Evolutionary conservation across 768 basidiomycete species (phyloP), one percentile per base, ranked within the genome.

Genomic region (Trametes cubensis): DNA sequence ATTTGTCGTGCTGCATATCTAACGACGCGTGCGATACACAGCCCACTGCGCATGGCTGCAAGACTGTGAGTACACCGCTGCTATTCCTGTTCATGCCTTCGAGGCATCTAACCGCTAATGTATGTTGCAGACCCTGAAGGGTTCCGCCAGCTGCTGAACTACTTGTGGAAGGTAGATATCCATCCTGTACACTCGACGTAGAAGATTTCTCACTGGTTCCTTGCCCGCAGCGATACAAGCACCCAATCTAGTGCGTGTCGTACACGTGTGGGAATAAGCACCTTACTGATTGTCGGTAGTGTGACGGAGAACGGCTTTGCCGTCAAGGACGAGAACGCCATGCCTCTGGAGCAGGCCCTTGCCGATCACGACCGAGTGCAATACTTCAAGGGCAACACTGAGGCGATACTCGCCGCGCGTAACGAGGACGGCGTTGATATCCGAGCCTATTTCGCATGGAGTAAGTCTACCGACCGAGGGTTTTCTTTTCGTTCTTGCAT

Each of bases 281-380:
- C 28, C 17, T 5, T 23, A 34, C 46, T 20, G 21, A 54, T 40
- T 26, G 15, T 34, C 38, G 28, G 11, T 53, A 86, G 85, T 67
- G 84, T 89, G n/a, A 89, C 87, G 2, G 87, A 90, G 75, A 90
- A 89, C 67, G 86, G 87, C 0, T 89, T 88, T 68, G 81, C 86
- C 13, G 84, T 89, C 54, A 88, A 87, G 70, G 79, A 83, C 61
- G 88, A 89, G 72, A 81, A 77, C 69, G 73, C 67, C 48, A 78
- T 82, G 74, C 75, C 85, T 2, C 66, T 83, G 7, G 82, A 83
- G 57, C 74, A 83, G 61, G 85, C 83, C 11, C 63, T 86, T 25
- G 73, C 81, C 25, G 87, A 88, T 69, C 73, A 70, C n/a, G 86
- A 85, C 66, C 85, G 88, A 41, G 82, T 88, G 58, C 78, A 85